These are phyloP conservation scores for Lanmaoa pseudosensibilis DNA, from an alignment of 768 basidiomycete species.

Conservation along the genomic window DNA sequence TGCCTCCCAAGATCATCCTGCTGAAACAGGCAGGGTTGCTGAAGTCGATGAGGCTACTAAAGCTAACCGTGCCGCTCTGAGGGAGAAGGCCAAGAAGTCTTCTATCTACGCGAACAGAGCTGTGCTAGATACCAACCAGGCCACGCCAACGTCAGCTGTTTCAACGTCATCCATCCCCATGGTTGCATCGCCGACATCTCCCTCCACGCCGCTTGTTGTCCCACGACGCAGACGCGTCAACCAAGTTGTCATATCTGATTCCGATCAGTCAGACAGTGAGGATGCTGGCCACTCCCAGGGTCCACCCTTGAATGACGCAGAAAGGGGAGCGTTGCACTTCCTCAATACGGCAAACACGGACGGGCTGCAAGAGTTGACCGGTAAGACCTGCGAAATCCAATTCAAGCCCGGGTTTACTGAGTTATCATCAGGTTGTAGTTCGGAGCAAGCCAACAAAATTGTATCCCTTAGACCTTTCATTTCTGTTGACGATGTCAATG, in stretches of 20 bases:
- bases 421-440: conserved; percentile 60
- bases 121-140: conserved; percentile 46
- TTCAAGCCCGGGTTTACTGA: conserved; percentile 4
- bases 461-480: conserved; percentile 76
- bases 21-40: conserved; percentile 58
- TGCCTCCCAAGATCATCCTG: conserved; percentile 19
- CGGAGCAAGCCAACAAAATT: conserved; percentile 78
- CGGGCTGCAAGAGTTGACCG: conserved; percentile 73
- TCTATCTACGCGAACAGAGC: conserved; percentile 74
- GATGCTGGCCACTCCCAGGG: conserved; percentile 38
- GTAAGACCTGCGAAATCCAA: conserved; percentile 38
- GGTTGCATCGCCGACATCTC: conserved; percentile 39
- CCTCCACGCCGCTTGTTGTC: conserved; percentile 42
- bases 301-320: conserved; percentile 39
- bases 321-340: conserved; percentile 59
- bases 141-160: conserved; percentile 37
- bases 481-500: conserved; percentile 71
- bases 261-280: conserved; percentile 50
- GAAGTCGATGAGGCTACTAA: conserved; percentile 75
- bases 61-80: conserved; percentile 61
- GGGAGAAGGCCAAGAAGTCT: conserved; percentile 80
- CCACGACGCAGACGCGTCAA: conserved; percentile 54
- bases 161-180: conserved; percentile 34
- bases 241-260: conserved; percentile 66
- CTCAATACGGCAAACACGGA: conserved; percentile 64